Conservation (phyloP, 1,284 basidiomycete genomes). For the Cryptococcus sp. region DNA sequence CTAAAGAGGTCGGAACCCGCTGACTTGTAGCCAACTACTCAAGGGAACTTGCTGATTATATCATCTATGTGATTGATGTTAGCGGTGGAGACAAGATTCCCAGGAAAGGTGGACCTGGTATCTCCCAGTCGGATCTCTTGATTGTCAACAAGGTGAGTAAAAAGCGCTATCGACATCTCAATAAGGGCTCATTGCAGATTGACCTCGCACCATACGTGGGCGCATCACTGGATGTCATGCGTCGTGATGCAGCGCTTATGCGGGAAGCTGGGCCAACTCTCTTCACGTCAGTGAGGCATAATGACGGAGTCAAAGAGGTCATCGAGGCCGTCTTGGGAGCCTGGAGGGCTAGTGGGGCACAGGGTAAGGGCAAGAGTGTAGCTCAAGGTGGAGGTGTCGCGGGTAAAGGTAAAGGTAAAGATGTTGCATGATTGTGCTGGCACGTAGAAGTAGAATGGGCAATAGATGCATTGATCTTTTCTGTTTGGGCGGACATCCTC, state of each 20-base stretch:
- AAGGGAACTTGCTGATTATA: slow-evolving; percentile 93
- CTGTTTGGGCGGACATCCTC: too few species aligned
- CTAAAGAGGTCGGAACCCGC: not conserved
- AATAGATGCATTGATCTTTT: too few species aligned
- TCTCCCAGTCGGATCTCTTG: slow-evolving; percentile 83
- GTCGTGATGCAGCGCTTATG: slow-evolving; percentile 86
- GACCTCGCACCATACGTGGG: slow-evolving; percentile 90
- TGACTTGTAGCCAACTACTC: slow-evolving; percentile 76
- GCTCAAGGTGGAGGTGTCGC: slow-evolving; percentile 17
- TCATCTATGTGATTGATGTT: slow-evolving; percentile 78
- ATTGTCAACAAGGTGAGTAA: slow-evolving; percentile 88
- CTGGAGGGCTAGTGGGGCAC: slow-evolving; percentile 62
- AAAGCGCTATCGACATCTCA: too few species aligned
- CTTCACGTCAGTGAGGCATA: slow-evolving; percentile 80
- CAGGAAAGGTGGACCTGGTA: slow-evolving; percentile 94
- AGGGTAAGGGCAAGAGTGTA: slow-evolving; percentile 23
- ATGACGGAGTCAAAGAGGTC: slow-evolving; percentile 76
- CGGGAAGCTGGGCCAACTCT: slow-evolving; percentile 89
- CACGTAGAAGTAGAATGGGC: too few species aligned
- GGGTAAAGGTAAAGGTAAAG: not conserved
- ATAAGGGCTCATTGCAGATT: slow-evolving; percentile 56
- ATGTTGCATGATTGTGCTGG: too few species aligned
- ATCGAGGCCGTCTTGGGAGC: slow-evolving; percentile 78
- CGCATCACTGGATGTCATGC: slow-evolving; percentile 93
- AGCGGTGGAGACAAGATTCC: slow-evolving; percentile 96